Base-by-base conservation (phyloP, 202 grass and related monocot species). In the Alloteropsis angusta region DNA sequence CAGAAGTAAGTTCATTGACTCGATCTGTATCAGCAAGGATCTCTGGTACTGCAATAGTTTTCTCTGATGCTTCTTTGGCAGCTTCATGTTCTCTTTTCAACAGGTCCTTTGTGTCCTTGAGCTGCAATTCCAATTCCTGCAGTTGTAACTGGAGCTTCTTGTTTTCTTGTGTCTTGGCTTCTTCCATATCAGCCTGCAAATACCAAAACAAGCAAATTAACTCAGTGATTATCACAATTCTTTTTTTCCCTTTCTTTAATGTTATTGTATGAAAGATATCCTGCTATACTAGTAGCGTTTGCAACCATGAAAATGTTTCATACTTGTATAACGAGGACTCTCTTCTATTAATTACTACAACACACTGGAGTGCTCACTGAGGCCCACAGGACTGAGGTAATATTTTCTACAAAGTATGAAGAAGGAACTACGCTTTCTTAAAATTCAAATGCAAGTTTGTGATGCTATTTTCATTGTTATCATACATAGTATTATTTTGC, bases 81-180 rank as follows among this genome's bases (percentile, higher is more conserved):
- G 57, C 49, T 81, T 82, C 84, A 32, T 93, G 82, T 84, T 95
- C 88, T 72, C 6, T 88, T 71, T 72, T 86, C 58, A 89, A 85
- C 38, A 85, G 83, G 19, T 85, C 79, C 85, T 93, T 87, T 54
- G 85, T 84, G 48, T 89, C 88, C 41, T 89, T 87, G 67, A 89
- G 63, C 47, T 95, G 81, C 21, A 66, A 30, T 69, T 99, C 80
- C 72, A 84, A 72, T 44, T 99, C 92, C 54, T 93, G 91, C 55
- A 91, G 68, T 35, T 86, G 85, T 45, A 83, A 72, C 55, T 87
- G 92, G 68, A 95, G 78, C 59, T 90, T 94, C 56, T 81, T 78
- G 64, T 78, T 92, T 80, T 92, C 95, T 58, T 95, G 90, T 65
- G 84, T 60, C 80, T 95, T 99, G 35, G 92, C 84, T 89, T 93